Base-by-base conservation (phyloP, 768 basidiomycete species). In the Mycena indigotica region DNA sequence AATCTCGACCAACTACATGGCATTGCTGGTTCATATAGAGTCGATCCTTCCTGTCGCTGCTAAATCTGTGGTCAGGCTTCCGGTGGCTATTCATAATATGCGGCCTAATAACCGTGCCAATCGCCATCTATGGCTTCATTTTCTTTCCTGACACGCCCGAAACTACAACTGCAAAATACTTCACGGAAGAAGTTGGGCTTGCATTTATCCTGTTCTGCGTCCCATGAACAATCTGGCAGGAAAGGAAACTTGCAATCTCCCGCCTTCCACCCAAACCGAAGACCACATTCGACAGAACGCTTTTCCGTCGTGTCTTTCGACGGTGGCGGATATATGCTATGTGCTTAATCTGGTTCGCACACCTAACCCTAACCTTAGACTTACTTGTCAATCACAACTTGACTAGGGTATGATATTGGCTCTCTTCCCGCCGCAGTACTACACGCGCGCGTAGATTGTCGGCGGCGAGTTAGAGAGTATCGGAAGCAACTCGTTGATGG, bases 101-200 rank as follows among this genome's bases (percentile, higher is more conserved):
- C 64, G 86, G 86, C 3, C 71, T 86, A n/a, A 87, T 88, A 50
- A 87, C 87, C 3, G 69, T 88, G 16, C 87, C 87, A 0, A 85
- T 90, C 58, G 87, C 88, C 1, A 64, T 88, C 6, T 88, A 87
- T 67, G 87, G 87, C 1, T 89, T 88, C 66, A 63, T 87, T 26
- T 75, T 88, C 29, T 91, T 91, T 67, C 91, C 89, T 16, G 86
- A 89, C 66, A 77, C 85, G 6, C 89, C 88, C 1, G 73, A 78
- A 16, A 85, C 82, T 0, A 88, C 86, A 2, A 79, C 71, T 24
- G 86, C 84, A 1, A 84, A 84, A 54, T 90, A 87, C 70, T 76
- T 90, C 10, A 80, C 79, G 3, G 66, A 80, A 60, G 80, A 86
- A 72, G 87, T 83, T n/a, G n/a, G 41, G 44, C 70, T 35, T 50